phyloP scores from a whole-genome alignment of 2,329 filamentous ascomycete genomes.

The Verticillium dahliae region DNA sequence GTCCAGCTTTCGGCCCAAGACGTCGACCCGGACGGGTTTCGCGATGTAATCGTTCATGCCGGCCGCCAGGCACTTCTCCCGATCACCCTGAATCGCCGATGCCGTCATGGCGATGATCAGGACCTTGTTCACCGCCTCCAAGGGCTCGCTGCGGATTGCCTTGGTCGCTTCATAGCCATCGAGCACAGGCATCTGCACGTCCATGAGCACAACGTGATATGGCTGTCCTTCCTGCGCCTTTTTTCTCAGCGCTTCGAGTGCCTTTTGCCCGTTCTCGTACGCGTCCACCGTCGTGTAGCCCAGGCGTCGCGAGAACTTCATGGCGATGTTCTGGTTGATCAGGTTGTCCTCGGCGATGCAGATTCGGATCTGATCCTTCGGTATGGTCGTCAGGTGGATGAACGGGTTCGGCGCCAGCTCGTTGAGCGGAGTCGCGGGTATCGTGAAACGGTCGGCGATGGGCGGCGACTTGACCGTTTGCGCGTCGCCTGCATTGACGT shows the following conservation, averaged over 20 bases:
- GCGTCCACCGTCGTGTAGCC: constrained; percentile 78
- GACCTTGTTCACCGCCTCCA: constrained; percentile 71
- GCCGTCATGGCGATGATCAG: constrained; percentile 98
- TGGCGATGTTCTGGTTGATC: constrained; percentile 91
- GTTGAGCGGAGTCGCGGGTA: constrained; percentile 8
- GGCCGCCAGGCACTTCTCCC: constrained; percentile 90
- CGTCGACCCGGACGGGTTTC: constrained; percentile 86
- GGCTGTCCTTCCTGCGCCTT: constrained; percentile 66
- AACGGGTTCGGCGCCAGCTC: constrained; percentile 35
- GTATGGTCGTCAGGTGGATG: constrained; percentile 64
- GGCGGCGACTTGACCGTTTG: constrained; percentile 30
- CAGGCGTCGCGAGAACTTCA: constrained; percentile 80
- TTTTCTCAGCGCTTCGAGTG: constrained; percentile 75
- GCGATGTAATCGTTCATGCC: constrained; percentile 98
- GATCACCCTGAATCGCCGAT: constrained; percentile 86
- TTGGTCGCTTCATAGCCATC: constrained; percentile 91
- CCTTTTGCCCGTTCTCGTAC: constrained; percentile 83
- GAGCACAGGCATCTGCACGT: constrained; percentile 91
- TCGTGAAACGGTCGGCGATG: constrained; percentile 26
- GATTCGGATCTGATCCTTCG: constrained; percentile 72
- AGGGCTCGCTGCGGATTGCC: constrained; percentile 68
- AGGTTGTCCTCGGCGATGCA: constrained; percentile 94
- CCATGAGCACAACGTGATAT: constrained; percentile 91
- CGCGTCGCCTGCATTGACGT: constrained; percentile 51
- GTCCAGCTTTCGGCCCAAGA: constrained; percentile 76